phyloP scores from a whole-genome alignment of 1,139 yeast species.

The Taphrina deformans region DNA sequence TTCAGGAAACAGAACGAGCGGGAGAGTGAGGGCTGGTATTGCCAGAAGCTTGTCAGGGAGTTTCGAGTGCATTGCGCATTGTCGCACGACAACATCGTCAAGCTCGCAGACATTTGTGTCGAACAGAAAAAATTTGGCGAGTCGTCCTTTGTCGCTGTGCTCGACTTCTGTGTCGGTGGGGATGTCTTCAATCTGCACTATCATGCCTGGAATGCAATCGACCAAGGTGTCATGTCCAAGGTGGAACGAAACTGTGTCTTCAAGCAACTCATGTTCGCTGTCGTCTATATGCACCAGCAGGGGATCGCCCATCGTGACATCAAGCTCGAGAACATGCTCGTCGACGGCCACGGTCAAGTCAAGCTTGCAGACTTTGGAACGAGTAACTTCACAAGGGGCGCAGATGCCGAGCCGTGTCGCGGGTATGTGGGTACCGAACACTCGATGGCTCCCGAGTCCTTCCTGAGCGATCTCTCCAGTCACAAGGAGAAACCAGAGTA shows the following conservation, averaged over 20 bases:
- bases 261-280: slow-evolving; percentile 71
- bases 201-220: slow-evolving; percentile 40
- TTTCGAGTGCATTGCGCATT: slow-evolving; percentile 71
- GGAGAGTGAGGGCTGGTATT: slow-evolving; percentile 61
- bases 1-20: slow-evolving; percentile 49
- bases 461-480: slow-evolving; percentile 36
- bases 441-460: slow-evolving; percentile 88
- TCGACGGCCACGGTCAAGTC: slow-evolving; percentile 67
- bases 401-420: slow-evolving; percentile 38
- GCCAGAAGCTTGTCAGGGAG: slow-evolving; percentile 71
- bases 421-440: slow-evolving; percentile 66
- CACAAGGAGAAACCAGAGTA: slow-evolving; percentile 51
- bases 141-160: slow-evolving; percentile 64
- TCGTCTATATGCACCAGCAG: slow-evolving; percentile 66
- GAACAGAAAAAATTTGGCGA: slow-evolving; percentile 43
- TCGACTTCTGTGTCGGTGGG: slow-evolving; percentile 96
- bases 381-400: slow-evolving; percentile 57
- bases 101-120: slow-evolving; percentile 59
- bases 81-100: slow-evolving; percentile 67
- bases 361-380: slow-evolving; percentile 76
- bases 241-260: slow-evolving; percentile 61
- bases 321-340: slow-evolving; percentile 67
- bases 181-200: slow-evolving; percentile 70
- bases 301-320: slow-evolving; percentile 74
- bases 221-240: slow-evolving; percentile 42